Conservation (phyloP, 768 basidiomycete species). For the Pleurotus cornucopiae region DNA sequence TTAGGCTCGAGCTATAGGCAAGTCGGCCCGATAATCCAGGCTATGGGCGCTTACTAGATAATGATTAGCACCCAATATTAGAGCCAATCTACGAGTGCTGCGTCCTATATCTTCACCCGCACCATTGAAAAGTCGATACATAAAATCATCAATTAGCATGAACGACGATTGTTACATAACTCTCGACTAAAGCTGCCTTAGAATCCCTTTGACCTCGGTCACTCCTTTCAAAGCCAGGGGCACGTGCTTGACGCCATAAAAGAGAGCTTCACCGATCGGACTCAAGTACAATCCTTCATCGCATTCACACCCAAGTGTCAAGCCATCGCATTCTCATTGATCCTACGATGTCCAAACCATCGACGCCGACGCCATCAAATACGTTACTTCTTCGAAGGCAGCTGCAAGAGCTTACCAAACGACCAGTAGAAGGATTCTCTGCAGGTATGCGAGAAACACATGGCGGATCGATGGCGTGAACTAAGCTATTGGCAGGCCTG, state of each 20-base stretch:
- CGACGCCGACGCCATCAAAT: conserved; percentile 33
- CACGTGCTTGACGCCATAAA: conserved; percentile 10
- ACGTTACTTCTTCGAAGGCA: conserved; percentile 74
- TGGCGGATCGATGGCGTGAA: conserved; percentile 11
- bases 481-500: conserved; percentile 54
- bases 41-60: too few species aligned
- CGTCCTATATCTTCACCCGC: too few species aligned
- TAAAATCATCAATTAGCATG: too few species aligned
- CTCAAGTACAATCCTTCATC: background rate
- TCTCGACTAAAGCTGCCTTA: too few species aligned
- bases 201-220: too few species aligned
- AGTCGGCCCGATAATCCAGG: too few species aligned
- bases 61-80: too few species aligned
- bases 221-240: background rate
- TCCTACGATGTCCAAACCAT: conserved; percentile 39
- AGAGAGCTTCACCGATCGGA: conserved; percentile 7
- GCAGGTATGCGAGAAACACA: conserved; percentile 51
- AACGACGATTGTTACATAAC: too few species aligned
- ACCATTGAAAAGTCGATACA: too few species aligned
- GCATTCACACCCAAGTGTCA: conserved; percentile 5
- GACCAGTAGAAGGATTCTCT: conserved; percentile 94
- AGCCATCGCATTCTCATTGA: background rate
- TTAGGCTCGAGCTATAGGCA: too few species aligned
- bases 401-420: conserved; percentile 83
- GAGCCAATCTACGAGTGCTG: too few species aligned